Base-by-base conservation (phyloP, 78 protist genomes). In the Monosiga brevicollis region DNA sequence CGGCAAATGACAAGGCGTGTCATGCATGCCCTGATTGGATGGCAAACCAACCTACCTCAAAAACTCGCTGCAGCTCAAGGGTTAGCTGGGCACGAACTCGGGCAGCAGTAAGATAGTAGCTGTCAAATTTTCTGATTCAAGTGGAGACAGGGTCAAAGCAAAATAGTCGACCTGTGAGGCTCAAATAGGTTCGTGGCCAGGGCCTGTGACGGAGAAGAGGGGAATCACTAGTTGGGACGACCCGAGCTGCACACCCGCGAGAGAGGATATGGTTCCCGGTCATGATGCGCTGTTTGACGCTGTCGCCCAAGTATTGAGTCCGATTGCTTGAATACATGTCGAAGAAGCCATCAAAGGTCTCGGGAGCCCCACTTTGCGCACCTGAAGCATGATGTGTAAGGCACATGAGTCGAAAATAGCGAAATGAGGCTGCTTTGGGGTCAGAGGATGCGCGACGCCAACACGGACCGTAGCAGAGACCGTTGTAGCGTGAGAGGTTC, bases 401-500 rank as follows among this genome's bases (percentile, higher is more conserved):
- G 26, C n/a, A n/a, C n/a, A n/a, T n/a, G n/a, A 70, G 34, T 24
- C 74, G 26, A 3, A 25, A 70, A 70, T 20, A 1, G 74, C 29
- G 2, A 37, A 2, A 74, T 2, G 20, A 11, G 22, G 34, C 62
- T 32, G 35, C 6, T 35, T 2, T 9, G 35, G 2, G 10, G 20
- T 62, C n/a, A 2, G 25, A 22, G 1, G 54, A 74, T 81, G 15
- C 2, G n/a, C 38, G 42, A 42, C 11, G 32, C 24, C 1, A 9
- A 3, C 11, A 0, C 43, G 10, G 36, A 34, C 83, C 87, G 43
- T 54, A 85, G 1, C 15, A 6, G 73, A 85, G 35, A 2, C 87
- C 87, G 43, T 29, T 35, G 43, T 85, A 85, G 26, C 87, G 87
- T 22, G 83, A 9, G 3, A 85, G 75, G 75, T 85, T 85, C n/a